A percentile compares a stretch with the other conserved stretches of the same genome.
Conservation (phyloP, 1,284 basidiomycete genomes). For the Melampsora abietis-canadensis region DNA sequence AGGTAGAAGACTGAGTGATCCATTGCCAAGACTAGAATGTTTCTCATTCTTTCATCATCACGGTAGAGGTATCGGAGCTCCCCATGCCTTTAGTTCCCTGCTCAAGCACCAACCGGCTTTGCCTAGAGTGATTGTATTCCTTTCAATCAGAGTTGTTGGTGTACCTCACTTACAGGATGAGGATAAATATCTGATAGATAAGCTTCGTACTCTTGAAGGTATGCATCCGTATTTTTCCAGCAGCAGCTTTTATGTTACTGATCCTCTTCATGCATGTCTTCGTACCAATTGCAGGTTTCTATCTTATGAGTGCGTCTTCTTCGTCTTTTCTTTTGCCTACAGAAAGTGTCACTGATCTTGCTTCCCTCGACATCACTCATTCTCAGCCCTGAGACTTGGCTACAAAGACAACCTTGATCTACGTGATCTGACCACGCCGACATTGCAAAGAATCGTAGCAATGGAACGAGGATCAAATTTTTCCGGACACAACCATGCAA, state of each 20-base stretch:
- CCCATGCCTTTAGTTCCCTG: slow-evolving; percentile 47
- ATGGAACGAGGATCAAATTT: slow-evolving; percentile 32
- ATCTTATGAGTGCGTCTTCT: slow-evolving; percentile 19
- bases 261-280: neutral
- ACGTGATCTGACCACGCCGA: slow-evolving; percentile 34
- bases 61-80: slow-evolving; percentile 45
- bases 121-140: slow-evolving; percentile 56
- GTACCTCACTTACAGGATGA: slow-evolving; percentile 57
- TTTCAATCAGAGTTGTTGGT: slow-evolving; percentile 61
- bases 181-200: slow-evolving; percentile 61
- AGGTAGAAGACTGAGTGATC: slow-evolving; percentile 10
- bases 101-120: slow-evolving; percentile 46
- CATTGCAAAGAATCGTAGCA: slow-evolving; percentile 40
- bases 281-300: slow-evolving; percentile 12
- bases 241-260: neutral
- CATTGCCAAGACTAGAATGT: slow-evolving; percentile 39
- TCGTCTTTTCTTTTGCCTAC: neutral
- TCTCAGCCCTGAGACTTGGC: slow-evolving; percentile 61
- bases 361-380: neutral
- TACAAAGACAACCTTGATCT: slow-evolving; percentile 58
- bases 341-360: neutral
- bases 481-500: slow-evolving; percentile 11
- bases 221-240: slow-evolving; percentile 22
- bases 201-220: slow-evolving; percentile 61
- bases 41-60: slow-evolving; percentile 45